Base-by-base conservation (phyloP, 2,329 filamentous ascomycete genomes). In the Colletotrichum sp. region DNA sequence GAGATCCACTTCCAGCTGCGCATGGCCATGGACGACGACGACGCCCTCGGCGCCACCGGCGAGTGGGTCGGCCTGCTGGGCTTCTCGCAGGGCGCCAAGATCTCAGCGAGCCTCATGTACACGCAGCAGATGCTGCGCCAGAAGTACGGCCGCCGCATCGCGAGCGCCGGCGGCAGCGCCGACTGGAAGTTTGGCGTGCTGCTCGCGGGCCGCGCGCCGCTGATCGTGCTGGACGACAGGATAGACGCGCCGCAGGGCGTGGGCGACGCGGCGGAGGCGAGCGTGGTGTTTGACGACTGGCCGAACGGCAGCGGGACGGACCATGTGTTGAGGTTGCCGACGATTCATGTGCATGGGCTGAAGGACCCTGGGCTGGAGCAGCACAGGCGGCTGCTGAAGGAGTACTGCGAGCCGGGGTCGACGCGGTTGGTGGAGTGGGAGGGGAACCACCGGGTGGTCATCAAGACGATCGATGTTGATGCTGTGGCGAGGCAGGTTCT, bases 401-500 rank as follows among this genome's bases (percentile, higher is more conserved):
- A 90, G 68, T 95, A 93, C 82, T 94, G 92, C 81, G 87, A 91
- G 66, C 81, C 86, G 12, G 88, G 87, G 0, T 90, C 85, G 4
- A 85, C 89, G 8, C 88, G 84, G 52, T 77, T 95, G 62, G 82
- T 96, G 2, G 93, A 95, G 82, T 96, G 94, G 95, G 90, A 95
- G 73, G 94, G 93, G 0, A 89, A 88, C 2, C 95, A 96, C 82
- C 86, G 94, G 8, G 87, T 96, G 65, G 93, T 94, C 3, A 89
- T 96, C 75, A 94, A 94, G 86, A 87, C 85, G 27, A 85, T 83
- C 34, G 94, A 96, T 83, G 93, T 96, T 5, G 87, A 90, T 65
- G 86, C 83, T 12, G 85, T 94, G 13, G 86, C 90, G 13, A 83
- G 86, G 13, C 86, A 88, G 64, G 89, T 93, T 34, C 82, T 92